Conservation (phyloP, 2,329 filamentous ascomycete genomes). For the Trichocomaceae sp. region DNA sequence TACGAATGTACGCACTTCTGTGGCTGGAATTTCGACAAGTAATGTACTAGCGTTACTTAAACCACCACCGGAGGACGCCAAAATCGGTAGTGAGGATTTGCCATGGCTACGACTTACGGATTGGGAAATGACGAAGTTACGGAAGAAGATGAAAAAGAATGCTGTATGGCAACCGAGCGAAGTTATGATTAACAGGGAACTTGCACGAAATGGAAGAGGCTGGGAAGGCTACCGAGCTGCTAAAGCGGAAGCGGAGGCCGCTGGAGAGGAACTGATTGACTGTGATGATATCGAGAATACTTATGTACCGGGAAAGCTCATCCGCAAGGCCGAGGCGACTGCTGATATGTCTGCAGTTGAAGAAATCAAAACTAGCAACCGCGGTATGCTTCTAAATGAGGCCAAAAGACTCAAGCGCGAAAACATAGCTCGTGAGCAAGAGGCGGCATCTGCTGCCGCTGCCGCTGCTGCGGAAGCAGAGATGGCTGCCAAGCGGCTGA, state of each 20-base stretch:
- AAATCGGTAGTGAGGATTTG: slow-evolving; percentile 53
- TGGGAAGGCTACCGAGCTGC: slow-evolving; percentile 46
- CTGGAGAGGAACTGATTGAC: slow-evolving; percentile 52
- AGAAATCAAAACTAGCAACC: slow-evolving; percentile 50
- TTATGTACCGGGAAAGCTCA: slow-evolving; percentile 33
- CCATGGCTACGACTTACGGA: slow-evolving; percentile 61
- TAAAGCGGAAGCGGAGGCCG: slow-evolving; percentile 45
- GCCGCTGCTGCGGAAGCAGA: slow-evolving; percentile 33
- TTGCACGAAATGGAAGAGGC: slow-evolving; percentile 53
- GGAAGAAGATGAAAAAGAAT: slow-evolving; percentile 66
- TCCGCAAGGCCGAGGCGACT: slow-evolving; percentile 36
- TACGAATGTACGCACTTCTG: slow-evolving; percentile 49
- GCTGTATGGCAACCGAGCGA: slow-evolving; percentile 62
- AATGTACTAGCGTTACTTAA: slow-evolving; percentile 54
- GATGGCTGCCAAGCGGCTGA: slow-evolving; percentile 32
- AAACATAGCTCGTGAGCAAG: slow-evolving; percentile 44
- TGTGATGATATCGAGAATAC: slow-evolving; percentile 43
- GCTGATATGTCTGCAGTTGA: slow-evolving; percentile 32
- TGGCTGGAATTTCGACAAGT: slow-evolving; percentile 55
- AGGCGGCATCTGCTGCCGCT: slow-evolving; percentile 24
- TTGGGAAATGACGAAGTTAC: slow-evolving; percentile 60
- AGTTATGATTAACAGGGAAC: slow-evolving; percentile 59
- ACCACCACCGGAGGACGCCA: slow-evolving; percentile 54
- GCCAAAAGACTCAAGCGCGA: slow-evolving; percentile 57
- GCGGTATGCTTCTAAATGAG: slow-evolving; percentile 55